Base-by-base conservation (phyloP, 2,329 filamentous ascomycete genomes). In the Stylonectria norvegica region DNA sequence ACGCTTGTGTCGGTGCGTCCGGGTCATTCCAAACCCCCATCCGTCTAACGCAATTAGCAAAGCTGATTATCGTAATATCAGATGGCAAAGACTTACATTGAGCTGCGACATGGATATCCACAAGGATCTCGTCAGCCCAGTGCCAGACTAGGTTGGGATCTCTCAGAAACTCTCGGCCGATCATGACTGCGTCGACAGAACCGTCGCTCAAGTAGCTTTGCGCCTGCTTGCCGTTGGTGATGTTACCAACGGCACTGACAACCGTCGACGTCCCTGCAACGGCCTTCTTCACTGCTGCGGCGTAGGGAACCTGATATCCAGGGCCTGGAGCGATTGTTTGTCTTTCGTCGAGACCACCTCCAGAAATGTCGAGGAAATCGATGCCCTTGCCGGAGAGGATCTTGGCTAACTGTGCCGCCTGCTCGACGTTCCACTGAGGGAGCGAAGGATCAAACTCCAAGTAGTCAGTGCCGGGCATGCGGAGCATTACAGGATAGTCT, bases 381-480 rank as follows among this genome's bases (percentile, higher is more conserved):
- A 89, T 75, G 3, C 86, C 86, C 15, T 64, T 68, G 2, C 75
- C 75, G 0, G 79, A 80, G 0, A 90, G 69, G 0, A 79, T 65
- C 38, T 70, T 64, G 2, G 83, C 82, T 3, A 90, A 74, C 31
- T 68, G 68, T 14, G 78, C 70, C 0, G 81, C 82, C 38, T 89
- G 76, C 71, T 82, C 85, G 14, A 57, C 38, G n/a, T 47, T 34
- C 86, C 57, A 91, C 53, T 76, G 77, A 40, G 81, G 74, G 9
- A 71, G 61, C 11, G 69, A 67, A 3, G 70, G 70, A 32, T 74
- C 70, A 50, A 76, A 68, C 45, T 87, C 81, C 0, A 89, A 71
- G 78, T 83, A 89, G 56, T 89, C 86, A 0, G 79, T 83, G 1
- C 80, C 83, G 7, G 76, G 79, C 50, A 90, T 75, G 18, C 86